These are phyloP conservation scores for Puccinia sorghi DNA, from an alignment of 1,284 basidiomycete species.

Conservation along the genomic window DNA sequence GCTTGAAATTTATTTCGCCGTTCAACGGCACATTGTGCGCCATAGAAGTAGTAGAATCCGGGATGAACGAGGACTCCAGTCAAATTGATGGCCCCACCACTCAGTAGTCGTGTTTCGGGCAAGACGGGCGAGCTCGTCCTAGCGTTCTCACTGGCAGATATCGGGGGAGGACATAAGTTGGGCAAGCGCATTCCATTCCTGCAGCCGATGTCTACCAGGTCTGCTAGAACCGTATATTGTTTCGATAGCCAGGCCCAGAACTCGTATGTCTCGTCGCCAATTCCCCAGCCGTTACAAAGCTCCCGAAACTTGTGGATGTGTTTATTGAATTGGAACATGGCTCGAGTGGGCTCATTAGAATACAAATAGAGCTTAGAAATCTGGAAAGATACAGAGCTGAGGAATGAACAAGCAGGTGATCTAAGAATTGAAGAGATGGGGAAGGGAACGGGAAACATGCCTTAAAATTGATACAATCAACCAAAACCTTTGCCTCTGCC, in stretches of 20 bases:
- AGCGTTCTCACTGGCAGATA: slow-evolving; percentile 44
- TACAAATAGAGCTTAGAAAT: slow-evolving; percentile 86
- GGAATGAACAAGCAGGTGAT: slow-evolving; percentile 5
- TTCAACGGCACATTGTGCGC: slow-evolving; percentile 76
- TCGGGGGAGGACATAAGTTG: slow-evolving; percentile 65
- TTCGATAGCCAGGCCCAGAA: slow-evolving; percentile 95
- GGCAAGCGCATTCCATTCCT: slow-evolving; percentile 65
- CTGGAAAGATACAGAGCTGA: slow-evolving; percentile 60
- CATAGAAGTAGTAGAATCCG: slow-evolving; percentile 85
- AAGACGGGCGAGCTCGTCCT: slow-evolving; percentile 54
- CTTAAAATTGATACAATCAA: slow-evolving; percentile 85
- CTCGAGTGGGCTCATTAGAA: slow-evolving; percentile 74
- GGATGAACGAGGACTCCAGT: slow-evolving; percentile 73
- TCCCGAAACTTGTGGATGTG: slow-evolving; percentile 84
- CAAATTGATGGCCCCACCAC: slow-evolving; percentile 40
- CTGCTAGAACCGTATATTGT: slow-evolving; percentile 85
- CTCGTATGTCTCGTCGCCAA: slow-evolving; percentile 94
- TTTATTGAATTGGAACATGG: slow-evolving; percentile 74
- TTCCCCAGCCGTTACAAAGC: slow-evolving; percentile 88
- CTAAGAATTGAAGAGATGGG: background rate
- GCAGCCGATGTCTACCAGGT: slow-evolving; percentile 78
- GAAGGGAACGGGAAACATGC: slow-evolving; percentile 60
- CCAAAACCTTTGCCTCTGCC: slow-evolving; percentile 96
- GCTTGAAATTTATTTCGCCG: slow-evolving; percentile 69
- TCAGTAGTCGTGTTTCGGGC: slow-evolving; percentile 53